A percentile compares a stretch with the other conserved stretches of the same genome.
phyloP scores from a whole-genome alignment of 2,329 filamentous ascomycete species.

The Lasiodiplodia theobromae region DNA sequence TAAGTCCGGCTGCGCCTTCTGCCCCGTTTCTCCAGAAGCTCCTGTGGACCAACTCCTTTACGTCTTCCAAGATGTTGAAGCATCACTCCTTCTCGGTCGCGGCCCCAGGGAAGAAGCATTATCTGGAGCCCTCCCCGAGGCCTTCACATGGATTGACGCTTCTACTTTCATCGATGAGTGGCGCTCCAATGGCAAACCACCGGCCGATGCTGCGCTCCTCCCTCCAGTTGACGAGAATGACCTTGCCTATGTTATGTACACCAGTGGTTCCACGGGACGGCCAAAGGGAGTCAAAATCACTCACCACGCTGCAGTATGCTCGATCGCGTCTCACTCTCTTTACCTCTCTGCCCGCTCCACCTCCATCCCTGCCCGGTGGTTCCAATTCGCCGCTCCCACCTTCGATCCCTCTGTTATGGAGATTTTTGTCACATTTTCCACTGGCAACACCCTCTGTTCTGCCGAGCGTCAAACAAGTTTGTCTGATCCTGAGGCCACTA shows the following conservation, averaged over 20 bases:
- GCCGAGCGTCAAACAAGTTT: slow-evolving; percentile 78
- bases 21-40: slow-evolving; percentile 79
- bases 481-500: slow-evolving; percentile 71
- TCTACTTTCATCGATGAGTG: slow-evolving; percentile 16
- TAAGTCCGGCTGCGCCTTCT: slow-evolving; percentile 78
- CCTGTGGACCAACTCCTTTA: slow-evolving; percentile 60
- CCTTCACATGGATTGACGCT: slow-evolving; percentile 20
- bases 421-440: slow-evolving; percentile 83
- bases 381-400: slow-evolving; percentile 84
- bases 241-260: slow-evolving; percentile 29
- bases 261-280: slow-evolving; percentile 28
- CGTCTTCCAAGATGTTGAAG: slow-evolving; percentile 27
- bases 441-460: slow-evolving; percentile 79
- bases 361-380: slow-evolving; percentile 62
- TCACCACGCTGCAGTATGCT: slow-evolving; percentile 35
- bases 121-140: slow-evolving; percentile 32
- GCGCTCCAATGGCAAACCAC: slow-evolving; percentile 34
- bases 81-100: slow-evolving; percentile 20
- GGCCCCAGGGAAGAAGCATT: slow-evolving; percentile 38
- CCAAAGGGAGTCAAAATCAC: slow-evolving; percentile 30
- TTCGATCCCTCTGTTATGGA: slow-evolving; percentile 92
- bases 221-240: slow-evolving; percentile 25
- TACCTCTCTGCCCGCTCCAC: slow-evolving; percentile 62
- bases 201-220: slow-evolving; percentile 31
- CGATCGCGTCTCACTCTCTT: slow-evolving; percentile 59